Conservation (phyloP, 1,284 basidiomycete genomes). For the Chalciporus sp. region DNA sequence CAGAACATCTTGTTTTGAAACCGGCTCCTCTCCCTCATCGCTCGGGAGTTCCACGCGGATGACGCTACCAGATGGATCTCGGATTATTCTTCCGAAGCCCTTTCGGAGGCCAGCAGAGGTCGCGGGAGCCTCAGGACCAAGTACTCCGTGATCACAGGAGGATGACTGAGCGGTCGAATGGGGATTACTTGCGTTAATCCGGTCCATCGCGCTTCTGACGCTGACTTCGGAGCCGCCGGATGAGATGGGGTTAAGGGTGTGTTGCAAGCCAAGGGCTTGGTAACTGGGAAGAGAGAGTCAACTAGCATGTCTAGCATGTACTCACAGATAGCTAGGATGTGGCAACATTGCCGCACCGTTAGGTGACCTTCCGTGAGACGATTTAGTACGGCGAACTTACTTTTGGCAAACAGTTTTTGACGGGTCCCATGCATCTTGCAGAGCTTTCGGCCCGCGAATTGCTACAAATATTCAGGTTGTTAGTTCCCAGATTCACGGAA, state of each 20-base stretch:
- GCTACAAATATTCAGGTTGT: constrained; percentile 44
- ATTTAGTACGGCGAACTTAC: constrained; percentile 48
- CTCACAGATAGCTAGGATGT: background rate
- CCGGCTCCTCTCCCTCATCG: constrained; percentile 42
- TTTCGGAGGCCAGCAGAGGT: constrained; percentile 47
- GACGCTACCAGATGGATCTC: constrained; percentile 83
- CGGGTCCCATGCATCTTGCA: constrained; percentile 89
- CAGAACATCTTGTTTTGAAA: constrained; percentile 25
- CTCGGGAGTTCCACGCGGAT: constrained; percentile 74
- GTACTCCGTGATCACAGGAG: background rate
- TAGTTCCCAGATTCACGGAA: constrained; percentile 8
- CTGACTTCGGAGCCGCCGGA: constrained; percentile 59
- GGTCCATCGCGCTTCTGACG: constrained; percentile 12
- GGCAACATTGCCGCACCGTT: background rate
- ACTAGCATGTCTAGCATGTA: background rate
- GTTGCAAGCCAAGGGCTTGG: constrained; percentile 72
- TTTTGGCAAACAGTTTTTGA: constrained; percentile 92
- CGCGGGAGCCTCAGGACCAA: background rate
- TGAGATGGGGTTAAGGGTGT: constrained; percentile 63
- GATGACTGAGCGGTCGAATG: background rate
- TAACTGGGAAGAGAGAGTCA: constrained; percentile 55
- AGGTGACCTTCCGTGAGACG: background rate
- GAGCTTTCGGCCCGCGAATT: constrained; percentile 79
- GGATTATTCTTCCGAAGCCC: constrained; percentile 83
- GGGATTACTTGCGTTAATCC: background rate